Evolutionary conservation across 352 stramenopile species (phyloP).

Genomic region (Stephanocyclus meneghinianus): DNA sequence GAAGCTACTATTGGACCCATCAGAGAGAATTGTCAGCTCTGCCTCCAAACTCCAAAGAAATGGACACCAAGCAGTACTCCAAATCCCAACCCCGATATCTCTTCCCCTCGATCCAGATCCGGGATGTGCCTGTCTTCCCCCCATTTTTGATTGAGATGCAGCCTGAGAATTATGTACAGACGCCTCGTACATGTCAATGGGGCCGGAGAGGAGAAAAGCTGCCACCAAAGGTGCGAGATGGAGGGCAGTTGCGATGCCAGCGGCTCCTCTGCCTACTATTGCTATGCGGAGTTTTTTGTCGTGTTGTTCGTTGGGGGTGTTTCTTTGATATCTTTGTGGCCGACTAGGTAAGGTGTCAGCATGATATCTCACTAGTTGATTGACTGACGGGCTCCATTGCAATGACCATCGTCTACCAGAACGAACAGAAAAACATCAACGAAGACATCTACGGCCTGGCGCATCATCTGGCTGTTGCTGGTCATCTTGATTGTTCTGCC

Average conservation of each 20-base stretch:
- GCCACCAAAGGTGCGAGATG: conserved; percentile 73
- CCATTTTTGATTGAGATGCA: neutral
- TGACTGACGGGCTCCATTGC: too few relatives aligned
- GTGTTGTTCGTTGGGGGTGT: neutral
- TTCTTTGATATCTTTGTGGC: neutral
- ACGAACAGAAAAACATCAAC: too few relatives aligned
- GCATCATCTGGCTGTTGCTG: too few relatives aligned
- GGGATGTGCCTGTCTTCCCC: conserved; percentile 33
- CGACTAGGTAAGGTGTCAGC: too few relatives aligned
- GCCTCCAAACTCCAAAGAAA: conserved; percentile 47
- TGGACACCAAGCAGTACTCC: conserved; percentile 70
- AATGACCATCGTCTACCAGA: too few relatives aligned
- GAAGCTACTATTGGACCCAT: neutral
- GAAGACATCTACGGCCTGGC: too few relatives aligned
- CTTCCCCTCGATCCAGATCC: conserved; percentile 39
- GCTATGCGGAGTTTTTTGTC: conserved; percentile 58
- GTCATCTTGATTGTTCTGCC: too few relatives aligned
- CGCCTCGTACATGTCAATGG: conserved; percentile 75
- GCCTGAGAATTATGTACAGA: neutral
- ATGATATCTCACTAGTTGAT: too few relatives aligned
- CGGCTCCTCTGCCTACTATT: conserved; percentile 69
- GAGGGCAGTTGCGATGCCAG: conserved; percentile 67
- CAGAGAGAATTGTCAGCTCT: neutral
- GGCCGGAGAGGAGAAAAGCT: conserved; percentile 56
- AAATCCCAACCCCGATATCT: conserved; percentile 78